Conservation (phyloP, 2,329 filamentous ascomycete genomes). For the Mollisiaceae sp. region DNA sequence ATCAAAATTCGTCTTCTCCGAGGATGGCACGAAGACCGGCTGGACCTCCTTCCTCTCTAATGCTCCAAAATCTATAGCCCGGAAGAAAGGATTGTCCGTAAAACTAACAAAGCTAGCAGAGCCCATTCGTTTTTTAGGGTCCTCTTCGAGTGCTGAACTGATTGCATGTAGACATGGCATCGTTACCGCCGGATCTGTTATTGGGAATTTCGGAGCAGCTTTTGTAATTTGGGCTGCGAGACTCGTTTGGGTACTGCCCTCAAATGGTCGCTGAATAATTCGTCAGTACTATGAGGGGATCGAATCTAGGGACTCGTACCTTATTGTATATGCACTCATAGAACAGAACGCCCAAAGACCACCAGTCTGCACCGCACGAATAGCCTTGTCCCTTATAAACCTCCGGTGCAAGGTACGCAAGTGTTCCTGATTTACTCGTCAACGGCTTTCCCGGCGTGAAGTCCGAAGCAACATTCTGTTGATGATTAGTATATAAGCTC, state of each 20-base stretch:
- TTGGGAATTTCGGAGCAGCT: constrained; percentile 84
- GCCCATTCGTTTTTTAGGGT: constrained; percentile 83
- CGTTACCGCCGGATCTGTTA: constrained; percentile 89
- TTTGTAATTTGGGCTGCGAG: constrained; percentile 81
- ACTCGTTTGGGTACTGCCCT: constrained; percentile 82
- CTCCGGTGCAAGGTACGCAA: constrained; percentile 94
- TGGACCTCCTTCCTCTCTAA: constrained; percentile 87
- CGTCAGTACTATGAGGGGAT: constrained; percentile 14
- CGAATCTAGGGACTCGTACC: constrained; percentile 52
- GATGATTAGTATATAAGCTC: constrained; percentile 43
- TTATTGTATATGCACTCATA: constrained; percentile 99
- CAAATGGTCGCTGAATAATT: constrained; percentile 77
- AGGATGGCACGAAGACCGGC: constrained; percentile 90
- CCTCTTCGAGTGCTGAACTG: constrained; percentile 78
- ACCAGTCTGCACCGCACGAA: constrained; percentile 92
- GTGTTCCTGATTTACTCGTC: constrained; percentile 94
- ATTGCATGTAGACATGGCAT: constrained; percentile 90
- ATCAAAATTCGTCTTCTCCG: constrained; percentile 98
- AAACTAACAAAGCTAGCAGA: constrained; percentile 82
- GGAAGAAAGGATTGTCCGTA: constrained; percentile 88
- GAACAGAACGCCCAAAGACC: constrained; percentile 97
- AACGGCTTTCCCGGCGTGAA: constrained; percentile 80
- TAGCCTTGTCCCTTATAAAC: constrained; percentile 93
- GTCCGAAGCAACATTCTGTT: constrained; percentile 93
- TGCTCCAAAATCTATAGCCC: constrained; percentile 79